Base-by-base conservation (phyloP, 129 eudicot genomes). In the Ambrosia artemisiifolia region DNA sequence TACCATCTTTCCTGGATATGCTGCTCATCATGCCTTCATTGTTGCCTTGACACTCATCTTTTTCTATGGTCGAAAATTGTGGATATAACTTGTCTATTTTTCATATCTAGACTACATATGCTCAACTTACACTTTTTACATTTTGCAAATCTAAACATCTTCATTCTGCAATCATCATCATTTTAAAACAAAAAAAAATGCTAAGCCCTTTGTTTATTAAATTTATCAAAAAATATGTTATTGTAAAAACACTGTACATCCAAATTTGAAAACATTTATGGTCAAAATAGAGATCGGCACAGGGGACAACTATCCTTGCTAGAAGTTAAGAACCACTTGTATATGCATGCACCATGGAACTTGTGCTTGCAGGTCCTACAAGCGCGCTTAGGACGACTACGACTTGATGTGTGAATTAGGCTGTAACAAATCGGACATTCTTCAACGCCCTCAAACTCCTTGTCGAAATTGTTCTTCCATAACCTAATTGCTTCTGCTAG, bases 391-490 rank as follows among this genome's bases (percentile, higher is more conserved):
- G 99, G 99, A 51, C 91, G 80, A 80, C 88, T 88, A 43, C 88
- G 97, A 78, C 86, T 85, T 51, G 89, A 60, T 8, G 99, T 91
- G 77, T 91, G 99, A 68, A 95, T 86, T 55, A 95, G 97, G 49
- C 99, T 95, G 80, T 95, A 95, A 78, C 99, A 95, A 71, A 95
- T 95, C 7, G 97, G 97, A 78, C 99, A 95, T 73, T 91, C 99
- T 78, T 95, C 99, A 59, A 95, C 90, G 18, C 99, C 99, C 70
- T 95, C 99, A 76, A 91, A 95, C 75, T 86, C 99, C 83, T 95
- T 95, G 85, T 95, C 97, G 40, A 95, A 88, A 60, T 95, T 95
- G 78, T 77, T 88, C 67, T 95, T 95, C 99, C 99, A 95, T 80
- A 79, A 88, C 43, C 95, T 70, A 73, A 95, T 95, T 73, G 97